phyloP scores from a whole-genome alignment of 2,329 filamentous ascomycete species.

The Colletotrichum sp. region DNA sequence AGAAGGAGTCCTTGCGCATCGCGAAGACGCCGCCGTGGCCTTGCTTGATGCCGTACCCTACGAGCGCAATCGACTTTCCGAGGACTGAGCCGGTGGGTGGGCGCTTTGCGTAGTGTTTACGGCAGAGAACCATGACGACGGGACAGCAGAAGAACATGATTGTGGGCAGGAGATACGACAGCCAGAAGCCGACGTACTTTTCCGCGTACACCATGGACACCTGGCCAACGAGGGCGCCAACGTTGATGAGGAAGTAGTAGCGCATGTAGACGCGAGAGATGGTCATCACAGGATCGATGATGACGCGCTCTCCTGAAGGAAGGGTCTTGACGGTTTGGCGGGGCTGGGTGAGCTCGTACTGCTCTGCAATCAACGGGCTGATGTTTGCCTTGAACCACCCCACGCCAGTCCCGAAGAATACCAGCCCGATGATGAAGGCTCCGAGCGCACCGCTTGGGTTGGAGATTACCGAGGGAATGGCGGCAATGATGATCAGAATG shows the following conservation, averaged over 20 bases:
- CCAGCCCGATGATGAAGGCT: constrained; percentile 65
- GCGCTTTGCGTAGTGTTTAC: constrained; percentile 43
- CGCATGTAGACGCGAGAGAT: constrained; percentile 71
- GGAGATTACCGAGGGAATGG: constrained; percentile 40
- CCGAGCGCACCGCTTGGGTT: constrained; percentile 47
- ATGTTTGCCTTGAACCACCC: constrained; percentile 77
- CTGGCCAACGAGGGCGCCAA: constrained; percentile 58
- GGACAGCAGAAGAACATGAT: constrained; percentile 65
- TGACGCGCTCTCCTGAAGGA: constrained; percentile 62
- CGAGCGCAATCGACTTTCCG: constrained; percentile 45
- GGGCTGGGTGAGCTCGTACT: constrained; percentile 58
- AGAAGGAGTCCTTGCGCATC: constrained; percentile 51
- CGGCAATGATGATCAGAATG: constrained; percentile 69
- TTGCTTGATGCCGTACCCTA: constrained; percentile 5
- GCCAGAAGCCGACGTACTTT: constrained; percentile 55
- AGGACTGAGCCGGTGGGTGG: constrained; percentile 55
- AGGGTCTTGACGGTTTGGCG: constrained; percentile 37
- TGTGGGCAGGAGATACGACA: constrained; percentile 47
- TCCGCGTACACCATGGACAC: constrained; percentile 61
- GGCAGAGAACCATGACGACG: constrained; percentile 53
- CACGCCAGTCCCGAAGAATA: constrained; percentile 62
- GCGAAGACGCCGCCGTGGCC: constrained; percentile 36
- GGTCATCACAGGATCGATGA: constrained; percentile 69
- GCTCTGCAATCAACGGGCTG: constrained; percentile 69
- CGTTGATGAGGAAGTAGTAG: constrained; percentile 60